phyloP scores from a whole-genome alignment of 306 rosid species.

The Vicia sativa region DNA sequence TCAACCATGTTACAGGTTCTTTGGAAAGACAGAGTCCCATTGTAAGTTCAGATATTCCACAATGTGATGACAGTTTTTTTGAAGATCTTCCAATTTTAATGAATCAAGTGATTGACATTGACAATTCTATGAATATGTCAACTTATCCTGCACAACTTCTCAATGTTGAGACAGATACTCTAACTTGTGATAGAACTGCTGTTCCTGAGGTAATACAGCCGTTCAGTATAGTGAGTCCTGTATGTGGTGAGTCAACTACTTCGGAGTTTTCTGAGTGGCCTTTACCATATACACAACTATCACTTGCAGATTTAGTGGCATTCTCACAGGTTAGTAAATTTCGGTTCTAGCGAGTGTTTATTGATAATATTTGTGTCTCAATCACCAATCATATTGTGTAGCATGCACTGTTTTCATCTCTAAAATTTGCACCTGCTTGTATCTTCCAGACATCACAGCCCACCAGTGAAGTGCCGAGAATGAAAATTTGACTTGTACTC shows the following conservation, averaged over 20 bases:
- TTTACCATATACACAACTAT: slow-evolving; percentile 34
- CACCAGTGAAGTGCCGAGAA: not conserved
- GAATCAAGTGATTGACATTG: slow-evolving; percentile 25
- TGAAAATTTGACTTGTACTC: slow-evolving; percentile 25
- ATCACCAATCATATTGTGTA: slow-evolving; percentile 21
- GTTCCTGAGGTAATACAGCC: slow-evolving; percentile 30
- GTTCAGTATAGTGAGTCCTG: slow-evolving; percentile 14
- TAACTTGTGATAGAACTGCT: slow-evolving; percentile 23
- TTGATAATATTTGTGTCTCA: slow-evolving; percentile 13
- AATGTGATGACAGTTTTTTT: slow-evolving; percentile 5
- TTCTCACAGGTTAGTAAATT: slow-evolving; percentile 43
- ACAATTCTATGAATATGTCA: slow-evolving; percentile 30
- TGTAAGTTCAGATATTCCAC: slow-evolving; percentile 20
- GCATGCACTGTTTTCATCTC: slow-evolving; percentile 27
- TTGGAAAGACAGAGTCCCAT: slow-evolving; percentile 34
- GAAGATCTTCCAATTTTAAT: slow-evolving; percentile 31
- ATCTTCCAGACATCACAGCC: slow-evolving; percentile 37
- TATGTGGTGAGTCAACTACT: slow-evolving; percentile 30
- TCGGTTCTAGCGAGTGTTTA: slow-evolving; percentile 21
- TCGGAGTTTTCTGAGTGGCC: slow-evolving; percentile 29
- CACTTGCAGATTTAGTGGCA: slow-evolving; percentile 16
- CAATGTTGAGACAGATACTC: slow-evolving; percentile 27
- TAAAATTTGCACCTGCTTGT: slow-evolving; percentile 26
- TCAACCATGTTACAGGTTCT: slow-evolving; percentile 25
- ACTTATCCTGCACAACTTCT: slow-evolving; percentile 30